Evolutionary conservation across 345 rosid species (phyloP).

Genomic region (Ricinus communis): DNA sequence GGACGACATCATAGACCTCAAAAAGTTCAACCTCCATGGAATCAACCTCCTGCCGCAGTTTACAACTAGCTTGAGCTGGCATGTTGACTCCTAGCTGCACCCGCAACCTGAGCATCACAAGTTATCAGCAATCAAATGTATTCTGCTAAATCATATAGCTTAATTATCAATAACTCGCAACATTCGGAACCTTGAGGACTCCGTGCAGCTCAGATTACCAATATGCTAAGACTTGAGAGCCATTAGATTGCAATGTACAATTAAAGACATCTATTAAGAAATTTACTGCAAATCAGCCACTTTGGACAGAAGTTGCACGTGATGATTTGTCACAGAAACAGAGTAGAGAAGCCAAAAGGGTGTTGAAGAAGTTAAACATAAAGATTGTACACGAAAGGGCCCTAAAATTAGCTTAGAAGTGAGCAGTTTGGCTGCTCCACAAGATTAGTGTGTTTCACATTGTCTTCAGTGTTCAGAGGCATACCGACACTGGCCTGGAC

Average conservation of each 20-base stretch:
- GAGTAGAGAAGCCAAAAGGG: not conserved
- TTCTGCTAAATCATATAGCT: not conserved
- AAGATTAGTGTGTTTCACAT: no score
- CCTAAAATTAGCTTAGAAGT: not conserved
- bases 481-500: no score
- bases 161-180: not conserved
- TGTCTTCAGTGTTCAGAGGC: not conserved
- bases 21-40: constrained; percentile 65
- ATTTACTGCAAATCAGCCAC: not conserved
- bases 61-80: constrained; percentile 87
- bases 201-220: not conserved
- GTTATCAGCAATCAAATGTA: not conserved
- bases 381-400: not conserved
- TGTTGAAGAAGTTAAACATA: not conserved
- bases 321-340: not conserved
- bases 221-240: not conserved
- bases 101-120: constrained; percentile 51
- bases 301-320: not conserved
- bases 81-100: constrained; percentile 95
- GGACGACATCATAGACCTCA: constrained; percentile 85
- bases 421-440: not conserved
- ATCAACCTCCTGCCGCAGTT: constrained; percentile 47
- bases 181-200: not conserved
- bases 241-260: not conserved
- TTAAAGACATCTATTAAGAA: not conserved